Evolutionary conservation across 805 yeast species (phyloP).

Genomic region (Cyberlindnera galapagoensis): DNA sequence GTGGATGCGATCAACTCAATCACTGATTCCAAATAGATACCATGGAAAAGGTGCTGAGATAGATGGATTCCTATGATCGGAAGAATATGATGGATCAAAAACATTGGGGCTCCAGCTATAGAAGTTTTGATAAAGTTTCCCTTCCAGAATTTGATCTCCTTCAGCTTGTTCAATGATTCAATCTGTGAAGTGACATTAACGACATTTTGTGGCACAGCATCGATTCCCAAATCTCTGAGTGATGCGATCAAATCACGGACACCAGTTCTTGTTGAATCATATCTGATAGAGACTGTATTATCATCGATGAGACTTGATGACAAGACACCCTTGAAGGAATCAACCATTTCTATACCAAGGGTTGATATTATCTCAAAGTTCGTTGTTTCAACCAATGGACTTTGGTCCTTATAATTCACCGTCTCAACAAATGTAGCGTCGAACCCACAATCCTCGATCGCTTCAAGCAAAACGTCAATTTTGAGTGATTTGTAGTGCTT

Average conservation of each 20-base stretch:
- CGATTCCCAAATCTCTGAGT: conserved; percentile 47
- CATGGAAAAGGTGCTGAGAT: conserved; percentile 35
- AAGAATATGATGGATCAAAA: conserved; percentile 40
- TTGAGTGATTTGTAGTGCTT: conserved; percentile 33
- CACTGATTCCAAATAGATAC: conserved; percentile 58
- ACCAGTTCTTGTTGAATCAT: conserved; percentile 48
- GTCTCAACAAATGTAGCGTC: conserved; percentile 36
- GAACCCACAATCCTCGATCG: conserved; percentile 75
- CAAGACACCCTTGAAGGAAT: conserved; percentile 6
- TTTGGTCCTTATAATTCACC: background rate
- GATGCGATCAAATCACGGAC: conserved; percentile 53
- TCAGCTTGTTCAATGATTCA: conserved; percentile 55
- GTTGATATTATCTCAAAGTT: conserved; percentile 29
- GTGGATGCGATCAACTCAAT: conserved; percentile 51
- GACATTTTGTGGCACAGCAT: conserved; percentile 38
- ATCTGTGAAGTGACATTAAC: conserved; percentile 65
- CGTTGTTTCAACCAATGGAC: conserved; percentile 5
- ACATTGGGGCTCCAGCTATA: conserved; percentile 57
- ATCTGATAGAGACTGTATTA: conserved; percentile 31
- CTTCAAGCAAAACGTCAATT: conserved; percentile 34
- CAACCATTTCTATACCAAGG: conserved; percentile 41
- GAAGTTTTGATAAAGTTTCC: conserved; percentile 45
- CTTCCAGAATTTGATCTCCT: conserved; percentile 72
- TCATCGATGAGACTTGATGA: conserved; percentile 26
- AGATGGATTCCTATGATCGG: conserved; percentile 31